phyloP scores from a whole-genome alignment of 768 basidiomycete genomes.

The Coprinopsis strossmayeri region DNA sequence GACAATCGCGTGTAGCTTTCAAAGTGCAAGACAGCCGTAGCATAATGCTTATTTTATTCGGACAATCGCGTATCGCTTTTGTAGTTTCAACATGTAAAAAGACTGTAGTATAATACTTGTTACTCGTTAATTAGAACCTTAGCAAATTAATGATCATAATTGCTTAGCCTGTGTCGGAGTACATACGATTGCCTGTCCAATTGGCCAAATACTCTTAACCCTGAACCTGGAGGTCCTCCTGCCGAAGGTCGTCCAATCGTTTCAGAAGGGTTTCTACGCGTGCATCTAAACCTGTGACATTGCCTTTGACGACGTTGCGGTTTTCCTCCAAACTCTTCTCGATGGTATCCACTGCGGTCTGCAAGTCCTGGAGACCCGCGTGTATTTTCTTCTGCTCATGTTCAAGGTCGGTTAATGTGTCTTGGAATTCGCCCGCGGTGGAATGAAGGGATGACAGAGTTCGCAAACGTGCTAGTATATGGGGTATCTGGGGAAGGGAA shows the following conservation, averaged over 20 bases:
- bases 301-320: conserved; percentile 58
- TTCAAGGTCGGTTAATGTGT: conserved; percentile 58
- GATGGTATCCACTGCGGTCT: conserved; percentile 60
- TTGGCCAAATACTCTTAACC: too few species aligned
- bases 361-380: conserved; percentile 60
- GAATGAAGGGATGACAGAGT: conserved; percentile 80
- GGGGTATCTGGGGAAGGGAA: conserved; percentile 76
- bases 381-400: conserved; percentile 63
- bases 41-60: too few species aligned
- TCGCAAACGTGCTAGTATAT: conserved; percentile 82
- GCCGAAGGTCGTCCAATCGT: conserved; percentile 34
- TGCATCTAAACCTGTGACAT: conserved; percentile 64
- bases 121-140: too few species aligned
- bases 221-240: too few species aligned
- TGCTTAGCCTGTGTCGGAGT: too few species aligned
- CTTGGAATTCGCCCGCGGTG: conserved; percentile 73
- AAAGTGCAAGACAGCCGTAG: too few species aligned
- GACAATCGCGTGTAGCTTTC: conserved; percentile 1
- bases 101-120: too few species aligned
- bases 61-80: too few species aligned
- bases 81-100: too few species aligned
- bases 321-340: conserved; percentile 77
- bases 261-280: conserved; percentile 35
- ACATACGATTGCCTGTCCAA: too few species aligned
- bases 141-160: too few species aligned